Base-by-base conservation (phyloP, 192 early-diverging fungal genomes). In the Gryganskiella cystojenkinii region DNA sequence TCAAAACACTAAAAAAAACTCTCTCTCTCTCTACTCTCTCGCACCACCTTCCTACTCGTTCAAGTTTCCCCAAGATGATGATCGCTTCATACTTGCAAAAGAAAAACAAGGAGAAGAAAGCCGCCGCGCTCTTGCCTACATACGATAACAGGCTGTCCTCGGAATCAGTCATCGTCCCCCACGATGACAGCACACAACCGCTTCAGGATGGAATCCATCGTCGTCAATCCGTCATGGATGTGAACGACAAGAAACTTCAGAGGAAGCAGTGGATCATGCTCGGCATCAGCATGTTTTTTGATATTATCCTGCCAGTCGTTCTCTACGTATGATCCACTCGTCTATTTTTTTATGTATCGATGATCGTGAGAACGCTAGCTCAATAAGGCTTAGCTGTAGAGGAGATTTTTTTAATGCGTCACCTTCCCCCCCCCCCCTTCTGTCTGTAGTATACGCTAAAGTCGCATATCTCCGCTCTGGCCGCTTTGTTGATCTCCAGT, bases 401-500 rank as follows among this genome's bases (percentile, higher is more conserved):
- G 24, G 0, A 35, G 17, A 37, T 67, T 14, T 11, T 3, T 58
- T 42, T 22, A 20, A 47, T 8, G 54, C 25, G 28, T 3, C 30
- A 35, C 20, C 65, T 50, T 47, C 56, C 45, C 14, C 1, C 45
- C 1, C 35, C 22, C 56, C 42, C 27, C 35, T 53, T 59, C 7
- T 31, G 14, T 11, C 47, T 69, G 11, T 83, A 71, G 37, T 83
- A 64, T 67, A 45, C 60, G 2, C 57, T 84, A 10, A 63, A 62
- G 42, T 43, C 49, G 6, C 70, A 70, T 56, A 53, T 82, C 8
- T 64, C 70, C 20, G 28, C 70, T 22, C 13, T 84, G 24, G 35
- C 53, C 3, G 81, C 83, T 5, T 60, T 84, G 25, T 28, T 74
- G 10, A 54, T 84, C 49, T 79, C 80, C 56, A 78, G 83, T 34